A percentile compares a stretch with the other conserved stretches of the same genome.
Evolutionary conservation across 1,284 basidiomycete species (phyloP).

Genomic region (Coniferiporia sulphurascens): DNA sequence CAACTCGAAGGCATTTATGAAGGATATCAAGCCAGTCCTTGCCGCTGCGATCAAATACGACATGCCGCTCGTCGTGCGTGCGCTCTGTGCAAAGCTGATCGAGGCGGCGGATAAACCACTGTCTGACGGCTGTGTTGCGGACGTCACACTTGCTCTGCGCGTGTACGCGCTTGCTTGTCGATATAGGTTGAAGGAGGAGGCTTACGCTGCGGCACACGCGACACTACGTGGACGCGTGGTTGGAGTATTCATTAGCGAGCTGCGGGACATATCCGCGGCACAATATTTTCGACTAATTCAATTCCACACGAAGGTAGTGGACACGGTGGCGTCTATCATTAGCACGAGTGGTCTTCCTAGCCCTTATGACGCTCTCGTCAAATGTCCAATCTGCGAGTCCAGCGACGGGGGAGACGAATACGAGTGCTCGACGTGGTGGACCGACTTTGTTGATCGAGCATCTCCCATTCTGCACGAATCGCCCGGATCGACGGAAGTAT

Average conservation of each 20-base stretch:
- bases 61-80: conserved; percentile 27
- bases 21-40: conserved; percentile 22
- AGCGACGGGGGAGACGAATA: no score
- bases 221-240: neutral
- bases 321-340: neutral
- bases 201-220: conserved; percentile 6
- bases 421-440: neutral
- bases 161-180: conserved; percentile 6
- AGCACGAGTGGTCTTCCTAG: neutral
- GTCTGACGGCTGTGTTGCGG: neutral
- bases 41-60: conserved; percentile 35
- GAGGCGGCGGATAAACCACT: conserved; percentile 36
- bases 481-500: neutral
- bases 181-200: conserved; percentile 4
- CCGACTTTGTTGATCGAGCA: neutral
- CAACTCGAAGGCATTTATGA: neutral
- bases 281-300: conserved; percentile 10
- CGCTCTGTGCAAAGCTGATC: conserved; percentile 45
- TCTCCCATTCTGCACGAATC: neutral
- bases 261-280: conserved; percentile 10
- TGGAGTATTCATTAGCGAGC: conserved; percentile 5
- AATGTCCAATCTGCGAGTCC: neutral
- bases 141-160: conserved; percentile 10
- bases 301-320: neutral
- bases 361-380: neutral